Evolutionary conservation across 2,329 filamentous ascomycete species (phyloP), one percentile per base, ranked within the genome.

Genomic region (Xylariaceae sp.): DNA sequence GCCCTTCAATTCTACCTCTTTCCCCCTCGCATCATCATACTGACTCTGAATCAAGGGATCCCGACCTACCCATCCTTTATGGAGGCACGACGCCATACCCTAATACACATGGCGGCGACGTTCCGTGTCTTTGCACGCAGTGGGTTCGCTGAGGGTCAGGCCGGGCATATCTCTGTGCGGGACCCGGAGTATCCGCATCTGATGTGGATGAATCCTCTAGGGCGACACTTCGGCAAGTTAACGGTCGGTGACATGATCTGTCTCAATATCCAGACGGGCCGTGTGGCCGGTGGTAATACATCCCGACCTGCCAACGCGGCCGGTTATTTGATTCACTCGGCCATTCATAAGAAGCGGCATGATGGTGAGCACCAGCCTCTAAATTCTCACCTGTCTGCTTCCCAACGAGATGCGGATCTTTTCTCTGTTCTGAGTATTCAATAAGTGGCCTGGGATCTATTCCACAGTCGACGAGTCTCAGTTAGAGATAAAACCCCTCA

Each of bases 271-370:
- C 69, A 69, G 51, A 72, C 74, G 9, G 87, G 87, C n/a, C 80
- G 81, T 13, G 78, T 86, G 8, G 79, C 88, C 4, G 85, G 84
- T 13, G 87, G 86, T 1, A 87, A 87, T 67, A 78, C 75, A 59
- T 79, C 73, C 11, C 76, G 81, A 37, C 82, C 87, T 1, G 80
- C 81, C 51, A 90, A 90, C 70, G 81, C 82, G 2, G 85, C 87
- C 0, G 88, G 87, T 4, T 89, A 87, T 69, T 74, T 85, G 62
- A 90, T 91, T 65, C 88, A 90, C 73, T 80, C 80, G 5, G 86
- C 85, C 23, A 76, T 90, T 9, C 83, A 88, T 74, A 86, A 85
- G 73, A 84, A 84, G 3, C 76, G 87, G 37, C 81, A 59, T 30
- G 60, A 62, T 42, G 54, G 62, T 64, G 59, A 51, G 49, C 23